Evolutionary conservation across 2,329 filamentous ascomycete genomes (phyloP), one percentile per base, ranked within the genome.

Genomic region (Monilinia fructigena): DNA sequence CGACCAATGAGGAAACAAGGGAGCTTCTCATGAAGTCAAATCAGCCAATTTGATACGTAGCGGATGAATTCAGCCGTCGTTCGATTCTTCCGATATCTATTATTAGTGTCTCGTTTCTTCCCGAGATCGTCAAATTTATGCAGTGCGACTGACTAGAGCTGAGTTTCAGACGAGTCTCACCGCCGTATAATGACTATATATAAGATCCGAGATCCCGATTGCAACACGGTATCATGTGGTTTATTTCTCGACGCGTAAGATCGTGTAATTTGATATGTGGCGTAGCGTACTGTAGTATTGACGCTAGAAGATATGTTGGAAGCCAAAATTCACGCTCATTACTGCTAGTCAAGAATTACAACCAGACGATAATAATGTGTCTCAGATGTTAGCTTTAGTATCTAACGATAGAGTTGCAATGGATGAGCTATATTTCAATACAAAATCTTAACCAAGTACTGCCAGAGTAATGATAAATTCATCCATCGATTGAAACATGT

Each of bases 151-250:
- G 45, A 35, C 20, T 50, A 50, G 28, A 60, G 28, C 45, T 60
- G 45, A 50, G 58, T 60, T 60, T 50, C 45, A 28, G 58, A 60
- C 58, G 45, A 50, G 20, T 61, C 58, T 38, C 45, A 50, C 20
- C 45, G 31, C 45, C 50, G 50, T 31, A 38, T 50, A 61, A 38
- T 38, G n/a, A n/a, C 16, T 12, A 50, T 38, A 50, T 12, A 50
- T 38, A 50, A 45, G n/a, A 50, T 50, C 58, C 47, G 58, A 61
- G 45, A 61, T 35, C n/a, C 28, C 45, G 45, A 50, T 6, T 52
- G 8, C 28, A 38, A 38, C n/a, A 38, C 28, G 3, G 7, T 35
- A 50, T 53, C 28, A n/a, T 55, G 28, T 55, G 28, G 52, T 38
- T 28, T 35, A 48, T 12, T 23, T 35, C 42, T 11, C 28, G 56